Evolutionary conservation across 257 asterid species (phyloP), one percentile per base, ranked within the genome.

Genomic region (Solanum dulcamara): DNA sequence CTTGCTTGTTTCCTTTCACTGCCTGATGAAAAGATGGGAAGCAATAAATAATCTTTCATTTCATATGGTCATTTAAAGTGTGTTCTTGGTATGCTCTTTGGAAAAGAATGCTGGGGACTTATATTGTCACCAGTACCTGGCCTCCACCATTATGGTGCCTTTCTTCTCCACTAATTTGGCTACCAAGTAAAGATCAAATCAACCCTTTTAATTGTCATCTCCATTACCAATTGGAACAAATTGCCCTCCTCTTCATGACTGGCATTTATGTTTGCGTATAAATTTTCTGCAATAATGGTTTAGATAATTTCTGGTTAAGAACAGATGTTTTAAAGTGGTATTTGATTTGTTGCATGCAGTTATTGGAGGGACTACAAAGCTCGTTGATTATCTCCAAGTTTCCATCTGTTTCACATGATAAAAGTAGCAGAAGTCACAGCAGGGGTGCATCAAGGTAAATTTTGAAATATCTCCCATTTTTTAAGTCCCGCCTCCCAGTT

Each of bases 351-450:
- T 81, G 24, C 64, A 26, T 90, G 84, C 94, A 96, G 99, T 92
- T 96, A 51, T 83, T 96, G 92, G 99, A 96, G 92, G 99, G 99
- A 80, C 88, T 96, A 86, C 98, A 96, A 83, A 96, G 97, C 85
- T 94, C 98, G 2, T 91, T 94, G 77, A 83, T 90, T 17, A 88
- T 92, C 87, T 84, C 99, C 14, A 96, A 94, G 89, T 22, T 90
- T 59, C 94, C 97, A 32, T 86, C 97, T 18, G 88, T 91, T 84
- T 94, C 97, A 32, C 96, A 93, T 88, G 98, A 92, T 89, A 93
- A 89, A 86, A 89, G 89, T 87, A 92, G 89, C 84, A 92, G 90
- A 90, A 88, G 84, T 87, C 92, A 72, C 37, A 93, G 84, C 84
- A 90, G 90, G 86, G 94, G 91, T 84, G n/a, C 91, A 59, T 84